Base-by-base conservation (phyloP, 2,329 filamentous ascomycete species). In the Monosporascus ibericus region DNA sequence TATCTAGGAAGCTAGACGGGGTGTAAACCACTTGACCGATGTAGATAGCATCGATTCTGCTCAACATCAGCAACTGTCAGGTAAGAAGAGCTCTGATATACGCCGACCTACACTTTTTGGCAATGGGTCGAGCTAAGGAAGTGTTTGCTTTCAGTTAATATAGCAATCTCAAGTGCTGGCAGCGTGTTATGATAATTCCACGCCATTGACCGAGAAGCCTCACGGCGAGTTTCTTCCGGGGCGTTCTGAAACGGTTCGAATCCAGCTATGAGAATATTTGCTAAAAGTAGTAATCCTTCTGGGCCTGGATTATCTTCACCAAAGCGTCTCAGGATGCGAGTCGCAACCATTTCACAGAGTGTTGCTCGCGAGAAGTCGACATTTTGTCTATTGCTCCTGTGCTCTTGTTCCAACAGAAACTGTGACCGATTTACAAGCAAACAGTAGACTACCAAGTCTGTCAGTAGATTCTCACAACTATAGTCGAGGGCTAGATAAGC, bases 231-330 rank as follows among this genome's bases (percentile, higher is more conserved):
- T 51, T 87, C 79, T 1, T 77, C 72, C 0, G 90, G 90, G 0
- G 88, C 88, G 59, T 89, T 89, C 69, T 94, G 89, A 61, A 94
- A 94, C 1, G 90, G 89, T 62, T 91, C 86, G 62, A 95, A 94
- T 15, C 88, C 87, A 17, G 88, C 87, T 15, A 95, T 87, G 20
- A 94, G 79, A 34, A 94, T 86, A 60, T 92, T 88, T 6, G 89
- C 84, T 6, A 94, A 76, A 22, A 90, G 74, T 5, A 94, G 74
- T 14, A 94, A 76, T 1, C 88, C 88, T 25, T 84, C 77, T 0
- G 83, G 75, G 5, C 87, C 88, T 15, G 84, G 80, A 53, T 88
- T 84, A 60, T 91, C 85, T 70, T 94, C 89, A 60, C 88, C 86
- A 62, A 89, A 91, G 49, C 87, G 84, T 37, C 90, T 79, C 50